Base-by-base conservation (phyloP, 768 basidiomycete genomes). In the Kwoniella europaea region DNA sequence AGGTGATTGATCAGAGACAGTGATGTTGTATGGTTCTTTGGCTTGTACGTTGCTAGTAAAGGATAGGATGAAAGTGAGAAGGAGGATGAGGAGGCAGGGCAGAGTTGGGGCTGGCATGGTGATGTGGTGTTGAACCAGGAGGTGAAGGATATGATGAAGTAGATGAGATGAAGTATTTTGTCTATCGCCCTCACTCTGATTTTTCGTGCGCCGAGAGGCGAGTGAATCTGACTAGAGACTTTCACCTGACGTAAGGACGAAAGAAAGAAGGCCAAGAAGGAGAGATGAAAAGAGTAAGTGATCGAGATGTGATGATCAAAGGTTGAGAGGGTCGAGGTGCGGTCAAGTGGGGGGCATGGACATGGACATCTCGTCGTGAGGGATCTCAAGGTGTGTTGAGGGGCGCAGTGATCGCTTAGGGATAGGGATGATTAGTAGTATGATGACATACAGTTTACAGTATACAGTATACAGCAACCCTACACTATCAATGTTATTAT, bases 1-100 rank as follows among this genome's bases (percentile, higher is more conserved):
- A 16, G 69, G 69, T 20, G 69, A 71, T 27, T 71, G 63, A n/a
- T 71, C 69, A n/a, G 63, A 63, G 15, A 71, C 57, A 10, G 63
- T 58, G 16, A 71, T 52, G 54, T 71, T 71, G 50, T 29, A 71
- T 52, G 50, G 63, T n/a, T 42, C 22, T 63, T 44, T 55, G 41
- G 62, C 55, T 10, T 13, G 18, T 22, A 41, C 42, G 60, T 7
- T 41, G 41, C 10, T 35, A 18, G 64, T 0, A 12, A 63, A 54
- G 5, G 29, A 27, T 18, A 55, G 20, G n/a, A 16, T 9, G 12
- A 68, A 18, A 10, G 62, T 29, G 24, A 42, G 24, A 42, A 68
- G 60, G 2, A 10, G 16, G 10, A 43, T 5, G 52, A 52, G 24
- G 4, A 22, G 62, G 24, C 4, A 43, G 0, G 55, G 29, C 16